Conservation (phyloP, 2,329 filamentous ascomycete species). For the Fusarium armeniacum region DNA sequence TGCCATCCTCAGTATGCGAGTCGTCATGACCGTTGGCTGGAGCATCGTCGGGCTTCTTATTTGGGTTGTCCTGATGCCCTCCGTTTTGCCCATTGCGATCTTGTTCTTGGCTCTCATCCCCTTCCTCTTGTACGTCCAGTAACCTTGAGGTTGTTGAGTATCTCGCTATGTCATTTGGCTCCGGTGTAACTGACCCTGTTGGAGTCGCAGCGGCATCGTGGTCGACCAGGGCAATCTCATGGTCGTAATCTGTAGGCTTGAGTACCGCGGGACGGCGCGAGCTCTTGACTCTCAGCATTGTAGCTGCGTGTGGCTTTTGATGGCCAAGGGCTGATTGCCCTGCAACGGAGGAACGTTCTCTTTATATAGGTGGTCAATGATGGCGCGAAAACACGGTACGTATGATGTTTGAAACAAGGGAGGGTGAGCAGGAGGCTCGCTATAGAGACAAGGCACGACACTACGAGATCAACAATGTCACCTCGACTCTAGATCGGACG, state of each 20-base stretch:
- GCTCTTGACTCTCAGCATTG: conserved; percentile 58
- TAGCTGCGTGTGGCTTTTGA: conserved; percentile 31
- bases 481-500: neutral
- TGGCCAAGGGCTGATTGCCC: conserved; percentile 31
- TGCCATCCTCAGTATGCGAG: conserved; percentile 31
- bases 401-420: conserved; percentile 14
- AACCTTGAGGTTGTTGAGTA: conserved; percentile 48
- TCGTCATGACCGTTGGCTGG: conserved; percentile 24
- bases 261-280: conserved; percentile 69
- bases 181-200: conserved; percentile 35
- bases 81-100: conserved; percentile 8
- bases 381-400: conserved; percentile 15
- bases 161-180: conserved; percentile 39
- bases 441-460: conserved; percentile 6
- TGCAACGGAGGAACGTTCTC: conserved; percentile 21
- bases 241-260: conserved; percentile 75
- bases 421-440: neutral
- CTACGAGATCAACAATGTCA: conserved; percentile 8
- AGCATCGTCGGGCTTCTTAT: conserved; percentile 24
- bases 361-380: conserved; percentile 10
- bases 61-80: conserved; percentile 20
- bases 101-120: conserved; percentile 20
- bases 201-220: conserved; percentile 55
- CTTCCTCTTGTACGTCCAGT: conserved; percentile 40
- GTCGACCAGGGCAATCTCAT: conserved; percentile 79